Percentiles rank a stretch among this genome's conserved stretches.
Evolutionary conservation across 176 grass and related monocot species (phyloP).

Genomic region (Aegilops bicornis): DNA sequence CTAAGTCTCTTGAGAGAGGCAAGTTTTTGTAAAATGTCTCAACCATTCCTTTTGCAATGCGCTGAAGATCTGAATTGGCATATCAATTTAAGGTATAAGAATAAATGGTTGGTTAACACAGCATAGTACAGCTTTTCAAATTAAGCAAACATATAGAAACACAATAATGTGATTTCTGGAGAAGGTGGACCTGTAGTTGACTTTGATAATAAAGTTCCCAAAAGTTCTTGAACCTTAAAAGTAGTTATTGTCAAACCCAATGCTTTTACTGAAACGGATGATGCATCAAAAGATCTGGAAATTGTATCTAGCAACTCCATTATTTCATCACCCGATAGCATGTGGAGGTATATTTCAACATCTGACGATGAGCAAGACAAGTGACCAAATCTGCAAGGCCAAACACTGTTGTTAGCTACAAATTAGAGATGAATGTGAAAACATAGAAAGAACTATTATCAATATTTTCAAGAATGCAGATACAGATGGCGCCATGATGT

Average conservation of each 20-base stretch:
- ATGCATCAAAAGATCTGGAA: slow-evolving; percentile 47
- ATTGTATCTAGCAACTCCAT: slow-evolving; percentile 60
- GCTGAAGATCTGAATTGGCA: slow-evolving; percentile 69
- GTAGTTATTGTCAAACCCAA: slow-evolving; percentile 63
- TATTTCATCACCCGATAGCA: slow-evolving; percentile 65
- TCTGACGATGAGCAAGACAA: slow-evolving; percentile 83
- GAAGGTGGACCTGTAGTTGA: slow-evolving; percentile 51
- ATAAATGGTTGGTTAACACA: slow-evolving; percentile 15
- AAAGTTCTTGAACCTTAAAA: slow-evolving; percentile 82
- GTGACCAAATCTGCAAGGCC: slow-evolving; percentile 75
- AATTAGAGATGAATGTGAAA: slow-evolving; percentile 23
- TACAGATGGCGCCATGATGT: not conserved
- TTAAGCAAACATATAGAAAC: slow-evolving; percentile 12
- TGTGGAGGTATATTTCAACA: slow-evolving; percentile 76
- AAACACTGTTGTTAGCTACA: not conserved
- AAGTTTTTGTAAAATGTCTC: slow-evolving; percentile 81
- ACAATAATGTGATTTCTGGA: slow-evolving; percentile 1
- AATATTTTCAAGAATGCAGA: not conserved
- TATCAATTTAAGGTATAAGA: slow-evolving; percentile 9
- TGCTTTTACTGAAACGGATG: slow-evolving; percentile 55
- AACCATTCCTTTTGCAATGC: slow-evolving; percentile 60
- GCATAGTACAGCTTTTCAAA: not conserved
- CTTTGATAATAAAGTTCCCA: slow-evolving; percentile 61
- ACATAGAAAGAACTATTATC: slow-evolving; percentile 21
- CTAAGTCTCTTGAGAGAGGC: slow-evolving; percentile 84